Evolutionary conservation across 2,329 filamentous ascomycete genomes (phyloP), one percentile per base, ranked within the genome.

Genomic region (Zasmidium citrigriseum): DNA sequence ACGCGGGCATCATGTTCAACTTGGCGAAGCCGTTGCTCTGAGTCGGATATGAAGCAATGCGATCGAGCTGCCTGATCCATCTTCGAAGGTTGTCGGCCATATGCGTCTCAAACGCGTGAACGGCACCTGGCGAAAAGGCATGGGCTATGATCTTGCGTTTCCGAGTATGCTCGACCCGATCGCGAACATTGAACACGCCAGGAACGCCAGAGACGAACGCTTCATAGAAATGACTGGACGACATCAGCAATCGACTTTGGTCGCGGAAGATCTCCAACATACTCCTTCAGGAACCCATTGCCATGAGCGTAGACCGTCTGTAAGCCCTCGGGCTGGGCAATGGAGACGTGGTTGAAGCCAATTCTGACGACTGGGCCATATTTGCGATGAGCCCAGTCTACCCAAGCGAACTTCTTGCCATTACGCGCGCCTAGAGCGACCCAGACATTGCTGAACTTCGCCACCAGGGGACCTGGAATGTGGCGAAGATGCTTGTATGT

Each of bases 81-180:
- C 61, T 54, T 10, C 57, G 59, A 10, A 68, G 60, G 34, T 68
- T 67, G 1, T 63, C 66, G 1, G 70, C 67, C 68, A 73, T 73
- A 23, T 72, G 66, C 4, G 64, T 66, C 52, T 73, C 72, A 55
- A 74, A 74, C 0, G 59, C 67, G 20, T 67, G 65, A 4, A 73
- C 70, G 4, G 71, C 68, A 38, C 64, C 66, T 0, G 71, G 71
- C 0, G 69, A 72, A 50, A 74, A 74, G 7, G 70, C 70, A 52
- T 74, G 72, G 0, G 72, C 67, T 44, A 74, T 70, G 38, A 73
- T 71, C 41, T 73, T 73, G 2, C 72, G 67, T 57, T 74, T 74
- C 1, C 72, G 67, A 1, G 69, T 70, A 52, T 74, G 72, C 41
- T 73, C 68, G 10, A 59, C 62, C 2, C 72, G 67, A 52, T 74